These are phyloP conservation scores for Trapa incisa DNA, from an alignment of 345 rosid species.

Conservation along the genomic window DNA sequence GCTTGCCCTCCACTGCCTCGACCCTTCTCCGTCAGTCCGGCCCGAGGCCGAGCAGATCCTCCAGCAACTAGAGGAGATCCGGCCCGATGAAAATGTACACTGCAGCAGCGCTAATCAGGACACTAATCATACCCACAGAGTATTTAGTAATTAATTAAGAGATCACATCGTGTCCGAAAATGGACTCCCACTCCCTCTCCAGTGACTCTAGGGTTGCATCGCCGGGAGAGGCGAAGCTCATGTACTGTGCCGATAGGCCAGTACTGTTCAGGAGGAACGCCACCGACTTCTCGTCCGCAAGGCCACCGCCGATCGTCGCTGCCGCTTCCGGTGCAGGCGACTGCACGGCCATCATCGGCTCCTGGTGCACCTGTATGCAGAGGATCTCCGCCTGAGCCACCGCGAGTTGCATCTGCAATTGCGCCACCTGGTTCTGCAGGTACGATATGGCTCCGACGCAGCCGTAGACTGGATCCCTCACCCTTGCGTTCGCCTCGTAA, in stretches of 20 bases:
- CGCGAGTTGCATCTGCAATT: constrained; percentile 19
- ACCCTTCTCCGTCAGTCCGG: constrained; percentile 72
- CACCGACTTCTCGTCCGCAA: constrained; percentile 5
- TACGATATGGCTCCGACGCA: constrained; percentile 20
- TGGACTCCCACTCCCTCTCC: constrained; percentile 10
- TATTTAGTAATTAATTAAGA: constrained; percentile 10
- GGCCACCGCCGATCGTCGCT: constrained; percentile 1
- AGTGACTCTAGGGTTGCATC: constrained; percentile 15
- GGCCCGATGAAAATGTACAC: constrained; percentile 24
- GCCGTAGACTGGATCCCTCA: constrained; percentile 18
- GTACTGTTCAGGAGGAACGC: constrained; percentile 8
- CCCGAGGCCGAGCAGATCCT: constrained; percentile 65
- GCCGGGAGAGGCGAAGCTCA: constrained; percentile 10
- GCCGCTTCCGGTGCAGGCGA: neutral
- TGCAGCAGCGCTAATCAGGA: neutral
- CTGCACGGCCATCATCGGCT: constrained; percentile 8
- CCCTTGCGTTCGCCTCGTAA: constrained; percentile 19
- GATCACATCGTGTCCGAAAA: constrained; percentile 18
- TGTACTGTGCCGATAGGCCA: constrained; percentile 8
- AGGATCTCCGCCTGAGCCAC: constrained; percentile 23
- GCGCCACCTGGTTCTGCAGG: constrained; percentile 20
- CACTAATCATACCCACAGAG: neutral
- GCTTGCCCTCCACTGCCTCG: constrained; percentile 80
- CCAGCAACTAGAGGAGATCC: constrained; percentile 62
- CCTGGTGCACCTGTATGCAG: constrained; percentile 19